Evolutionary conservation across 2,329 filamentous ascomycete genomes (phyloP).

Genomic region (Paecilomyces formosus): DNA sequence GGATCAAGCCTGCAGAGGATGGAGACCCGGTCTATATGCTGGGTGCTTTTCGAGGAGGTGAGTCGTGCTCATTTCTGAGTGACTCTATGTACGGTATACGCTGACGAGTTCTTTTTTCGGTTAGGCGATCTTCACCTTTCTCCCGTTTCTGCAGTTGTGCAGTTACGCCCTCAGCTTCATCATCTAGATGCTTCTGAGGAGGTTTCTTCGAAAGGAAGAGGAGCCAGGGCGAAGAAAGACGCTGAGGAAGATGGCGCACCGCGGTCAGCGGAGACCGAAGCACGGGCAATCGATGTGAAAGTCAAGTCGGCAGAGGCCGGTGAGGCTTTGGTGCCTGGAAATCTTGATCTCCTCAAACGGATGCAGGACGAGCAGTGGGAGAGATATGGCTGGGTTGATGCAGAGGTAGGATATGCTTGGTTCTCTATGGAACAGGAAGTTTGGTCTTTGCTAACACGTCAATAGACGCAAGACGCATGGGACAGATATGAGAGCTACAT

Average conservation of each 20-base stretch:
- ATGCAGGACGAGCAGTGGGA: slow-evolving; percentile 82
- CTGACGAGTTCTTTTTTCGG: background rate
- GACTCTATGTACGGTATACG: background rate
- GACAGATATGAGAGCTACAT: slow-evolving; percentile 67
- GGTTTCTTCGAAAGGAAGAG: slow-evolving; percentile 36
- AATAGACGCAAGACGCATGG: slow-evolving; percentile 60
- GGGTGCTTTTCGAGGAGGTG: slow-evolving; percentile 79
- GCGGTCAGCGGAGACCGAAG: slow-evolving; percentile 42
- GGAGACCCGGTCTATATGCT: slow-evolving; percentile 77
- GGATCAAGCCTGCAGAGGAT: slow-evolving; percentile 61
- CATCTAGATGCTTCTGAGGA: slow-evolving; percentile 82
- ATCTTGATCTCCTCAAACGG: slow-evolving; percentile 66
- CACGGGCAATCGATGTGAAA: slow-evolving; percentile 77
- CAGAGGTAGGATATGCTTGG: slow-evolving; percentile 48
- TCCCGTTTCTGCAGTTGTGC: slow-evolving; percentile 71
- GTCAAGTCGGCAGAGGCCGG: slow-evolving; percentile 69
- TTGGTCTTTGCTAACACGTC: slow-evolving; percentile 7
- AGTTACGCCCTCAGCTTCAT: slow-evolving; percentile 85
- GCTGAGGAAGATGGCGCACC: slow-evolving; percentile 37
- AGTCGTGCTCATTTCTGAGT: slow-evolving; percentile 21
- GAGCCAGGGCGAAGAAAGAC: slow-evolving; percentile 29
- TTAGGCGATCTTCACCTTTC: slow-evolving; percentile 80
- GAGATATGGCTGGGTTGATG: slow-evolving; percentile 70
- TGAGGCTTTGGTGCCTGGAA: slow-evolving; percentile 58
- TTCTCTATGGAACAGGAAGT: background rate